Base-by-base conservation (phyloP, 176 grass and related monocot genomes). In the Oryza glumipatula region DNA sequence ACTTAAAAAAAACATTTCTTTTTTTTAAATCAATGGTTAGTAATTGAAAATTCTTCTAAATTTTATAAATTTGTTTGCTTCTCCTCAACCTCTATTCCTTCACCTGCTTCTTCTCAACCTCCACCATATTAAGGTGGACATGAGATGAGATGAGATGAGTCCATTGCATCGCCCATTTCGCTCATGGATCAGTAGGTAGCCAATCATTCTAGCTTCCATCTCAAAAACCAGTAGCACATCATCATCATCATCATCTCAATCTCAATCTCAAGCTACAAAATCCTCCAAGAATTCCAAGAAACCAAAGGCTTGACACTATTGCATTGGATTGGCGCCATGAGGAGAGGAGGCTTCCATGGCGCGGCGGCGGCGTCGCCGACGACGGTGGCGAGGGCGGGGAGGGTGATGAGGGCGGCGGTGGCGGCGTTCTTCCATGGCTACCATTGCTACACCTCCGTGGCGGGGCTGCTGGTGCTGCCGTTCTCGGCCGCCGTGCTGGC, bases 371-470 rank as follows among this genome's bases (percentile, higher is more conserved):
- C 36, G n/a, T 7, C 78, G 63, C 30, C 24, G 10, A 5, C 78
- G 75, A 73, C 80, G 91, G 85, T 80, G 85, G 84, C 36, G 23
- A 90, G 78, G 89, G 92, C 93, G 36, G 72, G 76, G 65, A 45
- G 68, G 73, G 88, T 95, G 64, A 16, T 96, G 36, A 83, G 91
- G 21, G 81, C 81, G 2, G 78, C 96, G 15, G 78, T 86, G 44
- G 83, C 72, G 17, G 78, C 72, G 0, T 99, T 99, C 90, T 94
- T 92, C 86, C 58, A 85, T 16, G 91, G 91, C 15, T 96, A 92
- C 88, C 84, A 87, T 45, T 76, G 88, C 86, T 99, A 92, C 91
- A 92, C 86, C 43, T 86, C 91, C 72, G 87, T 93, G 1, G 91
- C 96, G 3, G 94, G 93, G 11, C 39, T 92, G 45, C 81, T 99